Percentiles rank a stretch among this genome's conserved stretches.
These are phyloP conservation scores for Claviceps sp. DNA, from an alignment of 2,329 filamentous ascomycete species.

Conservation along the genomic window DNA sequence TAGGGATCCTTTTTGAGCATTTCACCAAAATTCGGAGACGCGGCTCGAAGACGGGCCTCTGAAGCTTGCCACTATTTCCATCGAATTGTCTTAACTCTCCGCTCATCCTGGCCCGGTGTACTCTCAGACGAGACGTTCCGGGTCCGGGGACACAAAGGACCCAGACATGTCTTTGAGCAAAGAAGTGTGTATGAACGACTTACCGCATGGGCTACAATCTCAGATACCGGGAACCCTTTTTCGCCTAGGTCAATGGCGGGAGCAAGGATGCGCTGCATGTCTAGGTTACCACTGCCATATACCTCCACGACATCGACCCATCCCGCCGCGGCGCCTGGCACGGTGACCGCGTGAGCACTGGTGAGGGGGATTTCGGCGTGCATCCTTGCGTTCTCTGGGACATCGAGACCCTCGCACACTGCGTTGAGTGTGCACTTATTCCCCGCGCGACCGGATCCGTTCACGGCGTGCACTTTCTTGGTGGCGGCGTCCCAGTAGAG, in stretches of 20 bases:
- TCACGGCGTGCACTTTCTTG: conserved; percentile 71
- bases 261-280: conserved; percentile 60
- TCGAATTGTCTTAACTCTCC: too few species aligned
- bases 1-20: conserved; percentile 69
- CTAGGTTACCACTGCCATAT: conserved; percentile 79
- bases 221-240: conserved; percentile 78
- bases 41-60: conserved; percentile 50
- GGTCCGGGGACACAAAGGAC: too few species aligned
- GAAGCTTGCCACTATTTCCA: conserved; percentile 52
- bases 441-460: conserved; percentile 81
- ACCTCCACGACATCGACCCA: conserved; percentile 83
- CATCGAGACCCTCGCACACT: conserved; percentile 54
- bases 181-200: conserved; percentile 18
- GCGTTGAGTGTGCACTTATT: conserved; percentile 54
- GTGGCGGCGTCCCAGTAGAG: conserved; percentile 79
- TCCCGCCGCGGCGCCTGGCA: conserved; percentile 81
- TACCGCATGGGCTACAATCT: conserved; percentile 58
- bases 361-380: conserved; percentile 52
- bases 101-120: too few species aligned
- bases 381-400: conserved; percentile 37
- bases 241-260: conserved; percentile 81
- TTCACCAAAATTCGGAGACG: conserved; percentile 77
- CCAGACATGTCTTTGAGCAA: neutral
- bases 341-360: conserved; percentile 71
- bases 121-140: too few species aligned